Conservation (phyloP, 495 filamentous ascomycete species). For the Aspergillus affinis region DNA sequence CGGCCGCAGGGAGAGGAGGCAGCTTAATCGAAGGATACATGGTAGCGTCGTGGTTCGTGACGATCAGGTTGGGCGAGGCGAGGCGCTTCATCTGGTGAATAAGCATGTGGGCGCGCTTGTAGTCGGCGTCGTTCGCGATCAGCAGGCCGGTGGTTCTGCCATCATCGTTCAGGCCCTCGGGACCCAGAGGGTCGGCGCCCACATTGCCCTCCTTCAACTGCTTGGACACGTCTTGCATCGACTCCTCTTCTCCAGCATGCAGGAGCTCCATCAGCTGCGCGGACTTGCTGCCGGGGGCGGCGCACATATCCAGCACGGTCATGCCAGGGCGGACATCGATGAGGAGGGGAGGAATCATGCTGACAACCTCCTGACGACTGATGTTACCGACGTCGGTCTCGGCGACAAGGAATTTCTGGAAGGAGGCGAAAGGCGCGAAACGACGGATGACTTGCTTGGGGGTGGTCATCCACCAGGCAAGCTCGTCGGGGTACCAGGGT, state of each 20-base stretch:
- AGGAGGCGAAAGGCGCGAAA: slow-evolving; percentile 87
- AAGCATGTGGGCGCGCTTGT: slow-evolving; percentile 92
- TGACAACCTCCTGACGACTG: slow-evolving; percentile 92
- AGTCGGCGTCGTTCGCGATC: slow-evolving; percentile 93
- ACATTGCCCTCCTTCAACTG: slow-evolving; percentile 50
- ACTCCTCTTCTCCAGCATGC: slow-evolving; percentile 84
- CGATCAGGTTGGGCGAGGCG: slow-evolving; percentile 93
- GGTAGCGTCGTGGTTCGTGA: slow-evolving; percentile 97
- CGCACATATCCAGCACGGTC: slow-evolving; percentile 91
- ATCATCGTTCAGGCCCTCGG: slow-evolving; percentile 65
- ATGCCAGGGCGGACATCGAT: slow-evolving; percentile 90
- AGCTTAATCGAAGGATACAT: slow-evolving; percentile 90
- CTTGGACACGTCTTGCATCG: slow-evolving; percentile 60
- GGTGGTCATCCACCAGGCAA: slow-evolving; percentile 95
- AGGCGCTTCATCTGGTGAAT: slow-evolving; percentile 96
- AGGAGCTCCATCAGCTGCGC: slow-evolving; percentile 94
- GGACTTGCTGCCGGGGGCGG: slow-evolving; percentile 94
- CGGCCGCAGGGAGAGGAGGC: slow-evolving; percentile 46
- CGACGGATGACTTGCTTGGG: slow-evolving; percentile 90
- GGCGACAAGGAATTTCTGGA: slow-evolving; percentile 97
- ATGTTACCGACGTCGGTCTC: slow-evolving; percentile 98
- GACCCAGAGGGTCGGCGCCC: slow-evolving; percentile 46
- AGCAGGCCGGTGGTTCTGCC: slow-evolving; percentile 87
- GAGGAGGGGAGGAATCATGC: slow-evolving; percentile 96
- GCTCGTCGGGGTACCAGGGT: slow-evolving; percentile 86